Evolutionary conservation across 306 rosid genomes (phyloP).

Genomic region (Crataegus laevigata): DNA sequence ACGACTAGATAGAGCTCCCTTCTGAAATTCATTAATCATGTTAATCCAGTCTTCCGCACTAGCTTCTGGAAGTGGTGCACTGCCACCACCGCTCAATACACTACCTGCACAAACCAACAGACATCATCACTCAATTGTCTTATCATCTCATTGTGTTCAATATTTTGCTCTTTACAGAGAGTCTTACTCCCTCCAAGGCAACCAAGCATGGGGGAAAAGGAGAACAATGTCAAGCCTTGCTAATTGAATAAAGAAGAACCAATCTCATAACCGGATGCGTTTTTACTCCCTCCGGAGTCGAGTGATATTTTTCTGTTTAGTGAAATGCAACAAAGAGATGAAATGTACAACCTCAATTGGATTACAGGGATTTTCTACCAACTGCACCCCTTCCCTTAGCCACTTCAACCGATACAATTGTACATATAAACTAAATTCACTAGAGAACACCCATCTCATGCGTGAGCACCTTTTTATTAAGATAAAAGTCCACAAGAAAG

Average conservation of each 20-base stretch:
- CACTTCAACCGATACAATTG: no score
- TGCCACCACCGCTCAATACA: conserved; percentile 94
- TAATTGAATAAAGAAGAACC: not conserved
- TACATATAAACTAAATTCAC: not conserved
- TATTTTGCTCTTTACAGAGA: not conserved
- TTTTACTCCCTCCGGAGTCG: not conserved
- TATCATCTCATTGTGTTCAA: not conserved
- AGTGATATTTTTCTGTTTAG: not conserved
- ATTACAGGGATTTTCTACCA: no score
- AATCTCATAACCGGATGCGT: not conserved
- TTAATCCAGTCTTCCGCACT: conserved; percentile 83
- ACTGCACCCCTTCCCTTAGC: no score
- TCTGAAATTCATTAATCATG: conserved; percentile 84
- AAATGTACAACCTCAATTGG: no score
- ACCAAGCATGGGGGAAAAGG: not conserved
- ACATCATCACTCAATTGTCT: not conserved
- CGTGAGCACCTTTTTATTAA: not conserved
- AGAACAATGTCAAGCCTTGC: not conserved
- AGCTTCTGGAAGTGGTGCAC: conserved; percentile 83
- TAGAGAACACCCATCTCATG: not conserved
- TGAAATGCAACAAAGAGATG: not conserved
- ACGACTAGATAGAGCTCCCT: conserved; percentile 67
- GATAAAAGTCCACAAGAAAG: not conserved
- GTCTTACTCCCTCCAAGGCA: not conserved
- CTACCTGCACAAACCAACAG: conserved; percentile 54